These are phyloP conservation scores for Penicillium bovifimosum DNA, from an alignment of 495 filamentous ascomycete genomes.

Conservation along the genomic window DNA sequence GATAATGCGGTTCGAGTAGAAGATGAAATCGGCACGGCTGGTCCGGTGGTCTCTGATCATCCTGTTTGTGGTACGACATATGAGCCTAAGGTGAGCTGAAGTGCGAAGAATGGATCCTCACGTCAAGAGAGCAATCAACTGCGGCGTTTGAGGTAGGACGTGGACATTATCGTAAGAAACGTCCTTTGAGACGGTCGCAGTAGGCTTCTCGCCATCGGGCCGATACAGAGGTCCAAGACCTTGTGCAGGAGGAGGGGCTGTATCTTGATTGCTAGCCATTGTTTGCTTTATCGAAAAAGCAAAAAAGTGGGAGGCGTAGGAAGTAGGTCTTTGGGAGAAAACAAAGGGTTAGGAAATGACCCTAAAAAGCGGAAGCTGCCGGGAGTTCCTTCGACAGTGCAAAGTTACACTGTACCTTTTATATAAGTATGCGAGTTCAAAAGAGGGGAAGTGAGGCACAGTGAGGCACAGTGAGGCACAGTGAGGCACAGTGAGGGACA, in stretches of 20 bases:
- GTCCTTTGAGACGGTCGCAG: slow-evolving; percentile 79
- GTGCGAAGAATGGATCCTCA: slow-evolving; percentile 45
- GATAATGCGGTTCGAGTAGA: slow-evolving; percentile 98
- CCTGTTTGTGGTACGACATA: slow-evolving; percentile 41
- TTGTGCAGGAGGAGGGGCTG: slow-evolving; percentile 54
- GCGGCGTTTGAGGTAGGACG: slow-evolving; percentile 86
- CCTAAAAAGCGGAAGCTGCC: neutral
- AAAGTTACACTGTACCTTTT: neutral
- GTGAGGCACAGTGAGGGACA: neutral
- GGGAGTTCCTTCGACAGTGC: neutral
- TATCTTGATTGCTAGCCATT: slow-evolving; percentile 26
- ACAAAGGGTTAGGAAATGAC: neutral
- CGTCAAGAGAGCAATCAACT: slow-evolving; percentile 95
- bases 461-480: slow-evolving; percentile 1
- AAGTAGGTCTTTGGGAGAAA: neutral
- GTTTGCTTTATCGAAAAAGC: neutral
- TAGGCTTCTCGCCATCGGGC: slow-evolving; percentile 71
- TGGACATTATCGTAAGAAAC: slow-evolving; percentile 84
- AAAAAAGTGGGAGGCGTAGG: neutral
- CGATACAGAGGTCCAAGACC: slow-evolving; percentile 76
- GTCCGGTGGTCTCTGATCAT: slow-evolving; percentile 94
- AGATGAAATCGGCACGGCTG: slow-evolving; percentile 90
- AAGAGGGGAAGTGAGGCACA: neutral
- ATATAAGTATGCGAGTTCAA: neutral
- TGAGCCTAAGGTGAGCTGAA: slow-evolving; percentile 11